Conservation (phyloP, 495 filamentous ascomycete genomes). For the Chlorociboria aeruginascens region DNA sequence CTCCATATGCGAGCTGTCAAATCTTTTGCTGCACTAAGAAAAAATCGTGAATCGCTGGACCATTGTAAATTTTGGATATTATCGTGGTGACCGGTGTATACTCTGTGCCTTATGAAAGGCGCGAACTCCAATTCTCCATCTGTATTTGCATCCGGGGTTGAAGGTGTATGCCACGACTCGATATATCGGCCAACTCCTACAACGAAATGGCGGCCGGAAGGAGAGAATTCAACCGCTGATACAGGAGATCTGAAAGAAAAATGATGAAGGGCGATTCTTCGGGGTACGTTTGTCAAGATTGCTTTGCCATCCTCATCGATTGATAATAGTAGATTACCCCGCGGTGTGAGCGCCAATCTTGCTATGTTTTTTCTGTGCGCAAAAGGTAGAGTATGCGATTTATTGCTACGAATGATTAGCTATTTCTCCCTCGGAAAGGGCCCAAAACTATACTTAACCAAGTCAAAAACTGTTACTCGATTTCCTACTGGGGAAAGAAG, state of each 20-base stretch:
- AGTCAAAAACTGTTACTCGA: slow-evolving; percentile 86
- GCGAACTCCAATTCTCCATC: slow-evolving; percentile 89
- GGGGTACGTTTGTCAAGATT: slow-evolving; percentile 79
- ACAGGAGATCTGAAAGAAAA: slow-evolving; percentile 84
- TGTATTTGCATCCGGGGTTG: slow-evolving; percentile 60
- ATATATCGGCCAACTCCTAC: slow-evolving; percentile 73
- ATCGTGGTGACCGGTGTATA: slow-evolving; percentile 82
- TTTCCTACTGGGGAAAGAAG: slow-evolving; percentile 97
- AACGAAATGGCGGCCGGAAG: slow-evolving; percentile 80
- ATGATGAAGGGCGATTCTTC: slow-evolving; percentile 76
- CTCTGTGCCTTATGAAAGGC: slow-evolving; percentile 79
- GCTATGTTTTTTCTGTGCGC: slow-evolving; percentile 88
- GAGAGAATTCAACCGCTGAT: slow-evolving; percentile 81
- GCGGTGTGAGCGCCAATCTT: slow-evolving; percentile 74
- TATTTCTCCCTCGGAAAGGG: slow-evolving; percentile 2
- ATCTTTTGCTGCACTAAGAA: slow-evolving; percentile 83
- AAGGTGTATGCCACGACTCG: slow-evolving; percentile 93
- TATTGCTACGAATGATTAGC: slow-evolving; percentile 51
- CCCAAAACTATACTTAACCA: slow-evolving; percentile 63
- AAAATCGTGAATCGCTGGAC: slow-evolving; percentile 91
- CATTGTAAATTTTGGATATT: slow-evolving; percentile 74
- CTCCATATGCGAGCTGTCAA: slow-evolving; percentile 93
- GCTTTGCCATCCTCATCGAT: slow-evolving; percentile 90
- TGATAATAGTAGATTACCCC: slow-evolving; percentile 80
- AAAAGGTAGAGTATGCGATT: slow-evolving; percentile 89